Percentiles rank a stretch among this genome's conserved stretches.
phyloP scores from a whole-genome alignment of 169 alveolate species.

The Plasmodium cynomolgi region DNA sequence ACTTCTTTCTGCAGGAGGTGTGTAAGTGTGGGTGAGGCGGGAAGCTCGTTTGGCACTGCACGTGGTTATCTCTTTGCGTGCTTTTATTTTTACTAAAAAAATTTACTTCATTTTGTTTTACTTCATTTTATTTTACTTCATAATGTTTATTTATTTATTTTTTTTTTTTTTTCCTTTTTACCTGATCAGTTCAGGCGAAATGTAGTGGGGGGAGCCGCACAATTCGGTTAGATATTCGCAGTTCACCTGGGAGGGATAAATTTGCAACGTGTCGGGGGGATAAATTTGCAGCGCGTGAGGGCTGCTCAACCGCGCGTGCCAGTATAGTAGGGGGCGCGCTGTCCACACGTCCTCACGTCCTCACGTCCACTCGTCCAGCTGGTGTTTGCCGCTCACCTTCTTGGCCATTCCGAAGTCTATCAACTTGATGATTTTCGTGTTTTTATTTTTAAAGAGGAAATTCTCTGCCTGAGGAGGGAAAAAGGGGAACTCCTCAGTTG shows the following conservation, averaged over 20 bases:
- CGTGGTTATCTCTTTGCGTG: not conserved
- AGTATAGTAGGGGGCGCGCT: too few relatives aligned
- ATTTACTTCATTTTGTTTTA: too few relatives aligned
- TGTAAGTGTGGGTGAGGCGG: not conserved
- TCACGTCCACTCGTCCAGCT: not conserved
- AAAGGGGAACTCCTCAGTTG: not conserved
- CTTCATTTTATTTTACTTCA: not conserved
- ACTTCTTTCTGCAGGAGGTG: slow-evolving; percentile 69
- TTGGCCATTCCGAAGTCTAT: slow-evolving; percentile 85
- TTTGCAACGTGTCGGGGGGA: not conserved
- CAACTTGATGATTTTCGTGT: slow-evolving; percentile 71
- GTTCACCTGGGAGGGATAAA: slow-evolving; percentile 34
- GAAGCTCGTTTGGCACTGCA: not conserved
- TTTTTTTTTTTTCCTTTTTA: slow-evolving; percentile 10
- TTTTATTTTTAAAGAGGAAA: slow-evolving; percentile 60
- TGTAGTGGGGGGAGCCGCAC: slow-evolving; percentile 85
- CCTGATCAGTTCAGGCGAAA: slow-evolving; percentile 84
- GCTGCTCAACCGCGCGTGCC: not conserved
- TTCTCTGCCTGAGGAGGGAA: slow-evolving; percentile 35
- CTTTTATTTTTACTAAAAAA: not conserved
- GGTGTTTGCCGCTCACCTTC: slow-evolving; percentile 30
- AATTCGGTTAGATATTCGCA: slow-evolving; percentile 77
- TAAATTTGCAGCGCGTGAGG: not conserved
- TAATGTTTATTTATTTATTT: not conserved
- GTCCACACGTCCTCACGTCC: not conserved